Evolutionary conservation across 768 basidiomycete species (phyloP).

Genomic region (Suillus hirtellus): DNA sequence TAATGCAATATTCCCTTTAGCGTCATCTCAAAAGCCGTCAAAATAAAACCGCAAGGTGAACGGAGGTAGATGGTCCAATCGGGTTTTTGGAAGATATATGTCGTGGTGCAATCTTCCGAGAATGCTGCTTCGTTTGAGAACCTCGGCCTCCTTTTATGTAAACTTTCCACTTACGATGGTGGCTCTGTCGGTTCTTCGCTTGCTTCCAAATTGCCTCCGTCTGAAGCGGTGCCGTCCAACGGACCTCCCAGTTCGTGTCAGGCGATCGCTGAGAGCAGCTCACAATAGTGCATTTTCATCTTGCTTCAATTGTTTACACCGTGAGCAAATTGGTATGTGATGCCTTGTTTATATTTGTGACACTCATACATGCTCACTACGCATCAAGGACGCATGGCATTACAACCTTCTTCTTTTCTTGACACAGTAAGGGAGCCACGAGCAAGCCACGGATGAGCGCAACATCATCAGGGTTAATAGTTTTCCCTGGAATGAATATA

Average conservation of each 20-base stretch:
- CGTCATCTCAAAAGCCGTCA: neutral
- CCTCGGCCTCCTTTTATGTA: conserved; percentile 1
- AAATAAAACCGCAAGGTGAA: neutral
- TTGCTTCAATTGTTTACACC: neutral
- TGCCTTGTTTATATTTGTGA: neutral
- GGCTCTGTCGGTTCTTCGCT: neutral
- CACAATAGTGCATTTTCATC: neutral
- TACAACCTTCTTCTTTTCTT: neutral
- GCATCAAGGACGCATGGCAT: conserved; percentile 6
- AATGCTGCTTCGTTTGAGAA: neutral
- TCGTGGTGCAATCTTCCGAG: neutral
- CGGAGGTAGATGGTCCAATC: neutral
- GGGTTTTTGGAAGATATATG: neutral
- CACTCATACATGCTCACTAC: neutral
- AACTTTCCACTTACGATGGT: neutral
- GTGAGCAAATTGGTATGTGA: neutral
- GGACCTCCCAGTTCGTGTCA: neutral
- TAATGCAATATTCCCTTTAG: neutral
- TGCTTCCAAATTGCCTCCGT: neutral
- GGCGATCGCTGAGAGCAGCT: neutral
- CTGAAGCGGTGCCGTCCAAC: neutral
- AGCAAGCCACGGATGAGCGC: neutral
- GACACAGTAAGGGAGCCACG: neutral
- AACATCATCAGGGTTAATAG: neutral
- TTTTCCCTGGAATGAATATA: neutral